Evolutionary conservation across 352 stramenopile genomes (phyloP).

Genomic region (Halophytophthora batemanensis): DNA sequence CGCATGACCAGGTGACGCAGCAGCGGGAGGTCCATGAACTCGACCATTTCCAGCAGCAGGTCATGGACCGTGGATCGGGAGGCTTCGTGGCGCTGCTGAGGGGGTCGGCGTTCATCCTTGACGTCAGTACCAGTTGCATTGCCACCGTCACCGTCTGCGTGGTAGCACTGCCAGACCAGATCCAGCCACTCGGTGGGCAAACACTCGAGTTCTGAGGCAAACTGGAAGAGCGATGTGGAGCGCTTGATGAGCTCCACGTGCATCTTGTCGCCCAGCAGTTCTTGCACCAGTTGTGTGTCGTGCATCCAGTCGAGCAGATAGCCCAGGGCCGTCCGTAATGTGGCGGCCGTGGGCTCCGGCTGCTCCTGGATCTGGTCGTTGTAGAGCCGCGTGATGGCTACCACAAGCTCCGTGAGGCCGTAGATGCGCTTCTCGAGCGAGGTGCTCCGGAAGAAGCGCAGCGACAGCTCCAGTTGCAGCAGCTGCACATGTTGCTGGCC

Average conservation of each 20-base stretch:
- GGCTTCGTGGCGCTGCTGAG: constrained; percentile 43
- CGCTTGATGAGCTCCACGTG: constrained; percentile 73
- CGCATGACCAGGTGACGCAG: constrained; percentile 29
- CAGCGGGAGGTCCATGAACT: constrained; percentile 39
- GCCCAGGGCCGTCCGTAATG: constrained; percentile 19
- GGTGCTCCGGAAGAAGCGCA: constrained; percentile 45
- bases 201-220: constrained; percentile 33
- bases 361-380: constrained; percentile 37
- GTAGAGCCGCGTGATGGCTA: constrained; percentile 38
- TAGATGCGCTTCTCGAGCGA: constrained; percentile 76
- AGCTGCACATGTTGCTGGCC: constrained; percentile 35
- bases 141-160: constrained; percentile 7
- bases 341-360: constrained; percentile 20
- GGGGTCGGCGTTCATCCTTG: constrained; percentile 5
- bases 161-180: constrained; percentile 53
- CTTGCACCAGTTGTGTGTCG: constrained; percentile 37
- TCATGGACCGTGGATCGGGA: constrained; percentile 37
- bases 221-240: constrained; percentile 55
- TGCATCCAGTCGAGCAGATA: constrained; percentile 52
- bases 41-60: constrained; percentile 53
- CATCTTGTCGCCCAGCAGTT: constrained; percentile 61
- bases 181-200: constrained; percentile 41
- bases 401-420: constrained; percentile 62
- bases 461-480: constrained; percentile 49
- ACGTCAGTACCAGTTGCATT: constrained; percentile 1